Evolutionary conservation across 148 eudicot species (phyloP), one percentile per base, ranked within the genome.

Genomic region (Vaccinium macrocarpon): DNA sequence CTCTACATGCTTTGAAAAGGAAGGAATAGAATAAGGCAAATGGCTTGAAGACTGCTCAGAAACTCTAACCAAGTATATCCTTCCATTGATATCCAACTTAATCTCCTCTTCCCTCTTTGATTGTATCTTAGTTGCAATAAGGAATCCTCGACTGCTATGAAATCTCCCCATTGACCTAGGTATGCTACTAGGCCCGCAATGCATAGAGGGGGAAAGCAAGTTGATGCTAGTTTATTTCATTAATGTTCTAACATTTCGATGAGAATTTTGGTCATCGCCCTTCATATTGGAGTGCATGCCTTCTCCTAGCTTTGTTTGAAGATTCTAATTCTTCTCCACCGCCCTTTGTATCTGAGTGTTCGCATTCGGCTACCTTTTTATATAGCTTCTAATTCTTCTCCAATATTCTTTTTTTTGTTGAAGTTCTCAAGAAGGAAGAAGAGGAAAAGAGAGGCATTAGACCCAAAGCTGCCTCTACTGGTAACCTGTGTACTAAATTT

Each of bases 361-460:
- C 23, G 11, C 1, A 18, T 38, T 15, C 46, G 48, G 7, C 84
- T 50, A 73, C 23, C 57, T 84, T 70, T 76, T 19, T 53, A 16
- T 53, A 51, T 32, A 25, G 56, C 57, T 25, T 25, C 35, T 3
- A 23, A 70, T 66, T 25, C 35, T 23, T 23, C 42, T 18, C 76
- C 52, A 66, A 29, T 35, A 48, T 78, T 64, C 23, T 75, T 70
- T 64, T 35, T 72, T 0, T 86, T 68, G 3, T 57, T 16, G 49
- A 82, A 96, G 99, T 90, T 88, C 91, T 96, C 74, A 96, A 91
- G 92, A 93, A 91, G 89, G 99, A 96, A 85, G 98, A 96, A 84
- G 97, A 93, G 84, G 95, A 96, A 92, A 93, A 91, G 85, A 92
- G 84, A 81, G 90, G 91, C 51, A 84, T 79, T 73, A 82, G 78